A percentile compares a stretch with the other conserved stretches of the same genome.
Evolutionary conservation across 345 rosid genomes (phyloP).

Genomic region (Citrus hindsii): DNA sequence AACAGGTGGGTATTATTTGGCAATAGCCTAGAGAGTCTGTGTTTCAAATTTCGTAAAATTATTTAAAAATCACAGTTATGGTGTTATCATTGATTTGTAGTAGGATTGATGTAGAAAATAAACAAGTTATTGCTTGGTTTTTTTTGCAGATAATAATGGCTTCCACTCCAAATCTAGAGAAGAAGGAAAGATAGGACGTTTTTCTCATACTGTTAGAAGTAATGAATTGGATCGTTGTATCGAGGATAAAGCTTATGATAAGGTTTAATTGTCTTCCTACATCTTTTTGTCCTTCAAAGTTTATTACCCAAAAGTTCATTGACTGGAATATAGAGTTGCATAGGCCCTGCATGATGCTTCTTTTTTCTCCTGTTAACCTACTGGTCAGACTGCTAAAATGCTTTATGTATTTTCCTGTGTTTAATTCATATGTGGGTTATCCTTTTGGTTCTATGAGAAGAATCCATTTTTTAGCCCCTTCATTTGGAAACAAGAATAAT

Average conservation of each 20-base stretch:
- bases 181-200: slow-evolving; percentile 16
- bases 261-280: slow-evolving; percentile 34
- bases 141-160: slow-evolving; percentile 34
- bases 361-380: neutral
- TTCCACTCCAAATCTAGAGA: slow-evolving; percentile 23
- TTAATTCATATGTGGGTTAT: neutral
- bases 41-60: slow-evolving; percentile 8
- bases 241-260: slow-evolving; percentile 25
- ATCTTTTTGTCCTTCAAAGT: neutral
- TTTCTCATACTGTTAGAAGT: slow-evolving; percentile 22
- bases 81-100: neutral
- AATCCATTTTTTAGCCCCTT: neutral
- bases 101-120: slow-evolving; percentile 2
- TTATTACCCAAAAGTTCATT: neutral
- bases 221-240: slow-evolving; percentile 14
- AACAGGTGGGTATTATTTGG: slow-evolving; percentile 30
- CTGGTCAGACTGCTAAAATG: neutral
- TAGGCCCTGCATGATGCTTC: neutral
- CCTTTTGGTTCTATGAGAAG: neutral
- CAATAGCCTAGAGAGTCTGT: slow-evolving; percentile 5
- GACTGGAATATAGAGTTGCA: neutral
- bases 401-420: neutral
- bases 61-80: neutral
- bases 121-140: neutral
- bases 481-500: neutral